These are phyloP conservation scores for Suillus clintonianus DNA, from an alignment of 768 basidiomycete genomes.

Conservation along the genomic window DNA sequence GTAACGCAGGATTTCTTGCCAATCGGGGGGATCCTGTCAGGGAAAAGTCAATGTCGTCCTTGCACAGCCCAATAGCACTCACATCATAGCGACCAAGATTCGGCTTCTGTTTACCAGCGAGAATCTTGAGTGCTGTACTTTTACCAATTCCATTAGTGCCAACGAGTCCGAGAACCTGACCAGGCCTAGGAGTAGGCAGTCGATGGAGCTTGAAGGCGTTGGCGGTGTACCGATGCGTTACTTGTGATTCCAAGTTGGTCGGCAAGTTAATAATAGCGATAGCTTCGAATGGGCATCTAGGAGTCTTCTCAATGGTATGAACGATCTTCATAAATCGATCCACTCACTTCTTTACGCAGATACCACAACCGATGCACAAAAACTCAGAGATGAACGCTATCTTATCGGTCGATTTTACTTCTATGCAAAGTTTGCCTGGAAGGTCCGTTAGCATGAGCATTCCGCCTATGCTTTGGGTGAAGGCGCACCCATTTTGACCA, in stretches of 20 bases:
- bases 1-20: conserved; percentile 98
- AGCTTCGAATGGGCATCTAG: conserved; percentile 97
- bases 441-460: background rate
- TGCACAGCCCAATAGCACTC: conserved; percentile 28
- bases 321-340: background rate
- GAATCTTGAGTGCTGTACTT: conserved; percentile 94
- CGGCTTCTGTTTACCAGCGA: conserved; percentile 96
- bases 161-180: conserved; percentile 97
- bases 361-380: conserved; percentile 99
- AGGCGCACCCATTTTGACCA: conserved; percentile 89
- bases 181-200: conserved; percentile 93
- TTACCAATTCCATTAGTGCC: conserved; percentile 99
- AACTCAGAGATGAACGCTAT: conserved; percentile 99
- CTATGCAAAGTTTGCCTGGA: conserved; percentile 94
- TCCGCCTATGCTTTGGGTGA: background rate
- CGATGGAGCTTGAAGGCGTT: conserved; percentile 99
- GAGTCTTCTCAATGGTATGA: conserved; percentile 3
- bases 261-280: conserved; percentile 99
- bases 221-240: conserved; percentile 97
- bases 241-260: conserved; percentile 93
- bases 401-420: conserved; percentile 94
- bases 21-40: conserved; percentile 90
- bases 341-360: conserved; percentile 97
- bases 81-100: conserved; percentile 97
- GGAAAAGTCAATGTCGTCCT: conserved; percentile 5